Evolutionary conservation across 2,329 filamentous ascomycete species (phyloP).

Genomic region (Trichoderma arundinaceum): DNA sequence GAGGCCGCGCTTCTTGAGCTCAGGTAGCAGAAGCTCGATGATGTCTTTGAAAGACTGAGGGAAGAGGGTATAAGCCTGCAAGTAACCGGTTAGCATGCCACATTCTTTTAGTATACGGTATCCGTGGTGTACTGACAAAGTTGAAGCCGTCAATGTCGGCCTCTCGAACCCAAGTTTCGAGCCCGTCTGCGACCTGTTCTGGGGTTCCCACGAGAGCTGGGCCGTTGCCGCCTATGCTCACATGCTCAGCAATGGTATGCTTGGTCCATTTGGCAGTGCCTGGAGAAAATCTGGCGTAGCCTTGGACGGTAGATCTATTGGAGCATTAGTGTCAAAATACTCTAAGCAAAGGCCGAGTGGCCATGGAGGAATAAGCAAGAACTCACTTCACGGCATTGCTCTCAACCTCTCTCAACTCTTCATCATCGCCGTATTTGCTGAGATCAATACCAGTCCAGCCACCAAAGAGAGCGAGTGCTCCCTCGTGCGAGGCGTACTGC

Average conservation of each 20-base stretch:
- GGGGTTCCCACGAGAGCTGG: slow-evolving; percentile 67
- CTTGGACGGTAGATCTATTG: slow-evolving; percentile 58
- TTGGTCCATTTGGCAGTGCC: slow-evolving; percentile 74
- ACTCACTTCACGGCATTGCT: slow-evolving; percentile 62
- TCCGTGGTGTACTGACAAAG: slow-evolving; percentile 55
- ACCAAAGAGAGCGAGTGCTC: slow-evolving; percentile 72
- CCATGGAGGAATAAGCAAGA: too few relatives aligned
- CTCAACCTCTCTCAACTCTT: slow-evolving; percentile 67
- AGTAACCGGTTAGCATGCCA: not conserved
- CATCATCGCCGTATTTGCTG: slow-evolving; percentile 65
- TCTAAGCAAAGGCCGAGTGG: not conserved
- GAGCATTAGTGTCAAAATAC: not conserved
- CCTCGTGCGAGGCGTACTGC: slow-evolving; percentile 64
- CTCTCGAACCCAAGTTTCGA: slow-evolving; percentile 51
- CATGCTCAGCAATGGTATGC: slow-evolving; percentile 69
- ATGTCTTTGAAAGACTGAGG: slow-evolving; percentile 72
- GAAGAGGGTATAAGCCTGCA: slow-evolving; percentile 66
- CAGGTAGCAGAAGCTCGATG: slow-evolving; percentile 67
- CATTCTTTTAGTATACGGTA: too few relatives aligned
- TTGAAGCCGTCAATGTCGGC: slow-evolving; percentile 74
- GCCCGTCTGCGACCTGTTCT: slow-evolving; percentile 42
- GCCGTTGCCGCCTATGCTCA: slow-evolving; percentile 71
- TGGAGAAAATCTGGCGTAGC: slow-evolving; percentile 61
- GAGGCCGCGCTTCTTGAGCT: slow-evolving; percentile 63
- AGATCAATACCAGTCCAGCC: slow-evolving; percentile 71